A percentile compares a stretch with the other conserved stretches of the same genome.
Conservation (phyloP, 1,139 yeast genomes). For the Candida buenavistaensis region DNA sequence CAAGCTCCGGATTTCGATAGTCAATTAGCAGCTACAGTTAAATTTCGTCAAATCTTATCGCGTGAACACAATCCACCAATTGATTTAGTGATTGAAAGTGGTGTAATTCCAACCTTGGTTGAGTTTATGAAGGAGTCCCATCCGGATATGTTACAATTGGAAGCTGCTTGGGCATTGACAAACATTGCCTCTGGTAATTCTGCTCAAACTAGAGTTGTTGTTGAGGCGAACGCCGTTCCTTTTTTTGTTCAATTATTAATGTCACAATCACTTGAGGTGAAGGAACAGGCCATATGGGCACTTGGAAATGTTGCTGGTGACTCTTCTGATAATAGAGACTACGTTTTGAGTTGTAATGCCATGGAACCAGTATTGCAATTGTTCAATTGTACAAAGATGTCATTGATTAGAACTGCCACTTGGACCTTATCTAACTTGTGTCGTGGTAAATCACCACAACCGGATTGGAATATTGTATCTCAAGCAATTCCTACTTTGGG, state of each 20-base stretch:
- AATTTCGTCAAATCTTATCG: slow-evolving; percentile 89
- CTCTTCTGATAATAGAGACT: slow-evolving; percentile 84
- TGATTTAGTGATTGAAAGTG: slow-evolving; percentile 86
- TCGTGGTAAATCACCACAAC: slow-evolving; percentile 95
- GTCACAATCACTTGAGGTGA: slow-evolving; percentile 84
- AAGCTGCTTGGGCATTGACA: slow-evolving; percentile 99
- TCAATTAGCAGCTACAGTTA: slow-evolving; percentile 86
- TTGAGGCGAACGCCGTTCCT: slow-evolving; percentile 93
- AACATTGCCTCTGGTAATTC: slow-evolving; percentile 96
- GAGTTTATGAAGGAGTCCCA: slow-evolving; percentile 77
- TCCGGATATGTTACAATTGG: slow-evolving; percentile 88
- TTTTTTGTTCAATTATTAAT: slow-evolving; percentile 78
- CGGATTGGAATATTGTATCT: slow-evolving; percentile 87
- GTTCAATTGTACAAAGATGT: slow-evolving; percentile 79
- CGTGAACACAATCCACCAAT: slow-evolving; percentile 98
- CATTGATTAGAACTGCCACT: slow-evolving; percentile 92
- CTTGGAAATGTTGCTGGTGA: slow-evolving; percentile 99
- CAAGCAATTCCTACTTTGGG: slow-evolving; percentile 91
- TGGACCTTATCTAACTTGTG: slow-evolving; percentile 97
- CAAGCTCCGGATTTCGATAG: slow-evolving; percentile 74
- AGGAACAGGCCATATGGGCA: slow-evolving; percentile 99
- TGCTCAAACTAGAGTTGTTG: slow-evolving; percentile 86
- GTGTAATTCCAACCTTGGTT: slow-evolving; percentile 90
- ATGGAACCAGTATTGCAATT: slow-evolving; percentile 83
- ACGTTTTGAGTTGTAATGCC: slow-evolving; percentile 80